Evolutionary conservation across 2,329 filamentous ascomycete species (phyloP), one percentile per base, ranked within the genome.

Genomic region (Verticillium tricorpus): DNA sequence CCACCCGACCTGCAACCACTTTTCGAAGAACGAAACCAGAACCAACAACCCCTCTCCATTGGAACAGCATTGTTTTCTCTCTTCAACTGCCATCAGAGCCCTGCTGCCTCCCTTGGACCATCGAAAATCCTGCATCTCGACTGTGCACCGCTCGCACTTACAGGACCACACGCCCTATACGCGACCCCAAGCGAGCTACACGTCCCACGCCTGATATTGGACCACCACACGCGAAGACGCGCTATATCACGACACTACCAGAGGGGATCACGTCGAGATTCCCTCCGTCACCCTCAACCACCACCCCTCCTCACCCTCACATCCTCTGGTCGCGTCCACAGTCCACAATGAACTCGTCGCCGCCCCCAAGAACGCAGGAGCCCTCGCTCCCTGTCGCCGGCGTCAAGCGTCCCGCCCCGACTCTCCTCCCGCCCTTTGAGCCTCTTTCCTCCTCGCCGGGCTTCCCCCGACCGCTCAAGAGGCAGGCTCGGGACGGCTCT

Each of bases 371-470:
- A 68, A 40, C 56, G 11, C 61, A 65, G 45, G 74, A 77, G 64
- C 75, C 75, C 32, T 68, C 70, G 50, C 70, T 77, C 39, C 76
- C 75, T 55, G 60, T 74, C 17, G 74, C 80, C 61, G 80, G 83
- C 69, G 74, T 81, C 66, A 89, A 91, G 78, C 82, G 86, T 63
- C 78, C 85, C 68, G 84, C 85, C 56, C 84, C 91, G 32, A 85
- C 87, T 62, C 80, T 94, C 61, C 85, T 95, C 31, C 91, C 91
- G 64, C 84, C 91, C 25, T 93, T 94, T 73, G 91, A 93, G 76
- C 89, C 88, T 59, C 79, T 91, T 62, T 90, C 90, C n/a, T 92
- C 90, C 25, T 92, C 91, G 14, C 90, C 90, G 2, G 84, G 80
- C 61, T 85, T 92, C 58, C 89, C 89, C 57, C 84, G 89, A 60